Evolutionary conservation across 2,329 filamentous ascomycete genomes (phyloP), one percentile per base, ranked within the genome.

Genomic region (Colletotrichum chrysophilum): DNA sequence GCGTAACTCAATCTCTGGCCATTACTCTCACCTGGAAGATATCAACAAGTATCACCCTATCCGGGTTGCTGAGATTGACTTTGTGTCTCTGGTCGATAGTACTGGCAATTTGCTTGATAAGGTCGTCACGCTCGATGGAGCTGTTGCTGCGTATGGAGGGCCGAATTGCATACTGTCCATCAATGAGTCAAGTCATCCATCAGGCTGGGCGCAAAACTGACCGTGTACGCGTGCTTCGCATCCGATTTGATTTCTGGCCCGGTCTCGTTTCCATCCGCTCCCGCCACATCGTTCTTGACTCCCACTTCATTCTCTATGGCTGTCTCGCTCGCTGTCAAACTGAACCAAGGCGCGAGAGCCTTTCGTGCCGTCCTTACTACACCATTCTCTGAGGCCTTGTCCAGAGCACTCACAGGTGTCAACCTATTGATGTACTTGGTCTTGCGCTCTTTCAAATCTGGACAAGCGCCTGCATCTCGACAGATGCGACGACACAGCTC

Each of bases 21-120:
- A 60, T 24, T 79, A 77, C 28, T 64, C 84, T 78, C 89, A 95
- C 94, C 90, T 95, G 92, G 83, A 94, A 96, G 72, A 97, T 90
- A 80, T 97, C 94, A 72, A 97, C 91, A 76, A 96, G 85, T 79
- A 97, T 93, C 36, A 96, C 91, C 81, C 95, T 91, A 85, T 96
- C 94, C 38, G 94, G 94, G n/a, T 89, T 90, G 64, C 89, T 91
- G n/a, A 97, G 89, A 80, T 96, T 92, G 74, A 97, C 95, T 80
- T 93, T 94, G 84, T 97, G 95, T 52, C 89, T 88, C 12, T 89
- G 86, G 66, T 92, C 91, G 76, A 96, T 90, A 34, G 93, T 85
- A 52, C 87, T 86, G 6, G 94, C 95, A 77, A 96, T 89, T 77
- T 90, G 91, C 80, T 93, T 91, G 83, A 97, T 96, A 65, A 96